Conservation (phyloP, 2,329 filamentous ascomycete species). For the Lecanicillium sp. region DNA sequence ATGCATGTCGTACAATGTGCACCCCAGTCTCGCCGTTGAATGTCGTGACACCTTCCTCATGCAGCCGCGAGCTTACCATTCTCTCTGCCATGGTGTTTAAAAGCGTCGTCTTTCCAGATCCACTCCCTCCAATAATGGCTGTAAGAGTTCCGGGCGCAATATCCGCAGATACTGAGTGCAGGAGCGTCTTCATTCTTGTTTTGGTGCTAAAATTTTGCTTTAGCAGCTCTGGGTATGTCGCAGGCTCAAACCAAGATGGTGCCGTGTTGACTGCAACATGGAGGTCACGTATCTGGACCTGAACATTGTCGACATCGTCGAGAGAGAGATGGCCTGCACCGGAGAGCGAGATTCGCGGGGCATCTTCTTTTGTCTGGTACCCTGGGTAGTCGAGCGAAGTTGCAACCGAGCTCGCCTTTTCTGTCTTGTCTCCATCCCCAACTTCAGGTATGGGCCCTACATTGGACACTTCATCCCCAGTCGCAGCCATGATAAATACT, state of each 20-base stretch:
- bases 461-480: not conserved
- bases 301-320: constrained; percentile 47
- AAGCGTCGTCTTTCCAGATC: constrained; percentile 65
- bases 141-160: constrained; percentile 61
- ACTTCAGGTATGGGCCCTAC: not conserved
- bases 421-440: constrained; percentile 12
- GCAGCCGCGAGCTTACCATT: constrained; percentile 47
- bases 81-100: constrained; percentile 66
- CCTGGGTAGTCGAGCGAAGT: constrained; percentile 11
- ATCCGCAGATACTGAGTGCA: constrained; percentile 56
- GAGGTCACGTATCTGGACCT: constrained; percentile 45
- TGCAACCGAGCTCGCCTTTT: constrained; percentile 14
- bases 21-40: constrained; percentile 55
- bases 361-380: constrained; percentile 5
- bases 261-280: constrained; percentile 51
- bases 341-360: constrained; percentile 20
- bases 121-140: constrained; percentile 68
- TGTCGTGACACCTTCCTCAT: constrained; percentile 44
- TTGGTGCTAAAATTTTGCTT: constrained; percentile 27
- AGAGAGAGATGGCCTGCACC: constrained; percentile 32
- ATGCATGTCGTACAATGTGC: constrained; percentile 51
- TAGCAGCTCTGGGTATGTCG: constrained; percentile 35
- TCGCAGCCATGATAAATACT: constrained; percentile 1
- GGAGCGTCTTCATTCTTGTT: constrained; percentile 41
- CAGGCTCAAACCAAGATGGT: constrained; percentile 42